Evolutionary conservation across 225 moss, liverwort and hornwort genomes (phyloP).

Genomic region (Bryoerythrophyllum caledonicum): DNA sequence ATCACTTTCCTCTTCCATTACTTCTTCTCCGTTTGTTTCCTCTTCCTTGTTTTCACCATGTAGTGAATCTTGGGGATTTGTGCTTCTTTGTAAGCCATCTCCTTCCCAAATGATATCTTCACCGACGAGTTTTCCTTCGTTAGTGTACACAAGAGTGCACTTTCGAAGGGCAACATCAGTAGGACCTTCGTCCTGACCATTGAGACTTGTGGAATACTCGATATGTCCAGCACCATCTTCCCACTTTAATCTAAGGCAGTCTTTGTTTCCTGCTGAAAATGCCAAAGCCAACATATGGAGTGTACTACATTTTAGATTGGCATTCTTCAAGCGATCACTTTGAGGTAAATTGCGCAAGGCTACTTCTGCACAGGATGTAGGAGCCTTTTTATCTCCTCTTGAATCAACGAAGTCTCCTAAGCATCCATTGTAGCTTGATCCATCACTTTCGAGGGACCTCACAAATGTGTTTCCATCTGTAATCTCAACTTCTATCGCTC

Average conservation of each 20-base stretch:
- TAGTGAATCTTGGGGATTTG: no score
- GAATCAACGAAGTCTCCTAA: not conserved
- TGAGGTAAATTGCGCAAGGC: not conserved
- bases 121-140: not conserved
- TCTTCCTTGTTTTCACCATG: no score
- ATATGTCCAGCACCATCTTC: not conserved
- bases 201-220: not conserved
- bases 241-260: not conserved
- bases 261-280: not conserved
- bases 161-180: not conserved
- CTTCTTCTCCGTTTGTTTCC: no score
- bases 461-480: not conserved
- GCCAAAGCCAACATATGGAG: constrained; percentile 1
- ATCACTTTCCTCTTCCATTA: not conserved
- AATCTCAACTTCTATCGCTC: not conserved
- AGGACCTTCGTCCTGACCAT: no score
- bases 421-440: not conserved
- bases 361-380: not conserved
- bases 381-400: no score
- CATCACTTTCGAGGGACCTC: not conserved
- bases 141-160: constrained; percentile 3
- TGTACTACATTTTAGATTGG: not conserved
- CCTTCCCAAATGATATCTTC: constrained; percentile 12
- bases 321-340: not conserved
- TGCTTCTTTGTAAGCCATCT: no score